phyloP scores from a whole-genome alignment of 371 early-diverging fungal species.

The Cokeromyces recurvatus region DNA sequence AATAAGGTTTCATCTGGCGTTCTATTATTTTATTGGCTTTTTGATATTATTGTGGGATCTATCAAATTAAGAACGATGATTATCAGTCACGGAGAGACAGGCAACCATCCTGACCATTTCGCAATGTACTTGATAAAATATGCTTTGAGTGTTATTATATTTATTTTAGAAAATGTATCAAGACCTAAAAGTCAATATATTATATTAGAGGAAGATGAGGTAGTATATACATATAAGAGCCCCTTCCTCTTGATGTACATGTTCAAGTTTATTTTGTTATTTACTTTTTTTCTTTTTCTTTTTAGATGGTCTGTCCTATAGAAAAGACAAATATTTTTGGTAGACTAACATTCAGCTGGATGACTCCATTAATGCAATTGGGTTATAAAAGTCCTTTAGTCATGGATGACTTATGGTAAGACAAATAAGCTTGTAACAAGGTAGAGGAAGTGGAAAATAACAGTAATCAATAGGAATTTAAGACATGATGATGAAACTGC shows the following conservation, averaged over 20 bases:
- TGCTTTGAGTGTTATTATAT: conserved; percentile 37
- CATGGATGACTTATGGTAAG: conserved; percentile 66
- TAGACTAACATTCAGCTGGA: conserved; percentile 76
- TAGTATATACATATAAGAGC: background rate
- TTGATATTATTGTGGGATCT: conserved; percentile 24
- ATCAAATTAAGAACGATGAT: conserved; percentile 52
- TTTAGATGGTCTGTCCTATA: conserved; percentile 54
- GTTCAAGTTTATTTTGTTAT: too few species aligned
- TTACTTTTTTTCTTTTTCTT: background rate
- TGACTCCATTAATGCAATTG: conserved; percentile 71
- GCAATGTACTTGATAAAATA: conserved; percentile 20
- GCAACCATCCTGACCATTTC: conserved; percentile 22
- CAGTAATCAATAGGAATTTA: conserved; percentile 38
- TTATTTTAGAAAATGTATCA: conserved; percentile 50
- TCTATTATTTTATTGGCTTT: conserved; percentile 68
- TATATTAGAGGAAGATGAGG: conserved; percentile 27
- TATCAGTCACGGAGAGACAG: conserved; percentile 18
- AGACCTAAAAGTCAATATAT: conserved; percentile 46
- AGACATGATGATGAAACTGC: conserved; percentile 50
- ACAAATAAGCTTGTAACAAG: background rate
- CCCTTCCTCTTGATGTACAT: too few species aligned
- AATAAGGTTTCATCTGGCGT: conserved; percentile 51
- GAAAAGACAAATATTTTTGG: conserved; percentile 76
- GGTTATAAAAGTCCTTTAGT: conserved; percentile 63
- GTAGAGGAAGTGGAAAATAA: too few species aligned